These are phyloP conservation scores for Dactylellina drechsleri DNA, from an alignment of 2,329 filamentous ascomycete genomes.

Conservation along the genomic window DNA sequence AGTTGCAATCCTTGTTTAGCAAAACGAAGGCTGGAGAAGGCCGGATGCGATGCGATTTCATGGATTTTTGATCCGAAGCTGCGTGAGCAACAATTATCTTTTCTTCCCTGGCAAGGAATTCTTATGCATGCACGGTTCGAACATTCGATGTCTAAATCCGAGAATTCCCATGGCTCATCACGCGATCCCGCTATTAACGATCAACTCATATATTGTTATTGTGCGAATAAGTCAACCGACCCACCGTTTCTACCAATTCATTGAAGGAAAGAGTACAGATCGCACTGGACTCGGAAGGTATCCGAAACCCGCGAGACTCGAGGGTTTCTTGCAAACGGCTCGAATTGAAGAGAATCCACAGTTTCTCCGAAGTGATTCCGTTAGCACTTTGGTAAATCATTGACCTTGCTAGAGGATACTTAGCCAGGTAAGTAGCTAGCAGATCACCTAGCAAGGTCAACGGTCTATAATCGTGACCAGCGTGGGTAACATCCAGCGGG, in stretches of 20 bases:
- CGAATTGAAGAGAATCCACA: slow-evolving; percentile 29
- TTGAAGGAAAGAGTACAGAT: background rate
- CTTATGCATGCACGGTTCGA: background rate
- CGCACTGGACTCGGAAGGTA: slow-evolving; percentile 38
- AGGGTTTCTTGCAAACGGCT: background rate
- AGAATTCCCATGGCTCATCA: too few relatives aligned
- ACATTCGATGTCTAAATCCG: too few relatives aligned
- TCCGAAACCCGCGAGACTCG: slow-evolving; percentile 27
- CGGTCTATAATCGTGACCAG: background rate
- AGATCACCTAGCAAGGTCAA: background rate
- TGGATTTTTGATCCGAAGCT: slow-evolving; percentile 41
- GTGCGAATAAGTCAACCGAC: too few relatives aligned
- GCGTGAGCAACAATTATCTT: background rate
- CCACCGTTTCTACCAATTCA: too few relatives aligned
- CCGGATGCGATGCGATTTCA: slow-evolving; percentile 9
- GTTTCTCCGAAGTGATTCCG: slow-evolving; percentile 54
- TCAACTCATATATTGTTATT: too few relatives aligned
- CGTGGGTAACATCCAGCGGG: too few relatives aligned
- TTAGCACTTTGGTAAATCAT: background rate
- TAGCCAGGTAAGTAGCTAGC: background rate
- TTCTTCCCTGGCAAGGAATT: background rate
- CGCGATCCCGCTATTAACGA: too few relatives aligned
- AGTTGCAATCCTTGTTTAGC: background rate
- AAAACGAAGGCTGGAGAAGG: too few relatives aligned
- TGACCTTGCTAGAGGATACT: background rate